Evolutionary conservation across 495 filamentous ascomycete species (phyloP).

Genomic region (Rostrohypoxylon terebratum): DNA sequence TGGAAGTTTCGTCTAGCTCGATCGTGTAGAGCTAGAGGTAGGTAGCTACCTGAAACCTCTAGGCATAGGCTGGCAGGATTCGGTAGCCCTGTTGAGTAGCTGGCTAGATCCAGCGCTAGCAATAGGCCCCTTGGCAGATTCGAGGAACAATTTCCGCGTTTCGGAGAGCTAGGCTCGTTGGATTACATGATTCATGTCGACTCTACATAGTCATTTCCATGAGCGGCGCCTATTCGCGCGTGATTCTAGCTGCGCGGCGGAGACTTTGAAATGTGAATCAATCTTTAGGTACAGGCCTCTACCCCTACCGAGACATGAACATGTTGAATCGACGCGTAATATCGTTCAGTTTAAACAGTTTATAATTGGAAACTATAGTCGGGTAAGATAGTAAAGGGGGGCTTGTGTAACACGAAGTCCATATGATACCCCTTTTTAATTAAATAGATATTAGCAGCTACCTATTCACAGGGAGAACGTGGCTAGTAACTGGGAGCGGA

Average conservation of each 20-base stretch:
- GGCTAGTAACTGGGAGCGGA: not conserved
- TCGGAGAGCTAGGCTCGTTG: constrained; percentile 13
- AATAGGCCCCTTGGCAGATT: constrained; percentile 15
- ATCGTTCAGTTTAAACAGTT: not conserved
- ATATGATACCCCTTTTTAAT: constrained; percentile 5
- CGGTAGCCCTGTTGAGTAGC: constrained; percentile 13
- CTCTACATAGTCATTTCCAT: not conserved
- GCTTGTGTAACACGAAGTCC: constrained; percentile 27
- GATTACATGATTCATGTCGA: constrained; percentile 10
- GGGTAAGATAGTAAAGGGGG: not conserved
- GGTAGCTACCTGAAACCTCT: constrained; percentile 15
- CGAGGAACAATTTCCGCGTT: constrained; percentile 1
- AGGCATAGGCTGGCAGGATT: constrained; percentile 32
- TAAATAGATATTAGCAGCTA: not conserved
- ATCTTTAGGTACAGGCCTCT: not conserved
- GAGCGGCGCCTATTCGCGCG: not conserved
- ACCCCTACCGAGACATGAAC: not conserved
- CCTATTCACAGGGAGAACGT: not conserved
- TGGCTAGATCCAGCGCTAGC: constrained; percentile 12
- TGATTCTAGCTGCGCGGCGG: not conserved
- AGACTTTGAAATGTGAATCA: not conserved
- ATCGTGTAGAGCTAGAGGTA: not conserved
- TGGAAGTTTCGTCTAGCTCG: not conserved
- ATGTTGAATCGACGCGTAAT: not conserved
- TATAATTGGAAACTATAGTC: not conserved